These are phyloP conservation scores for Melaleuca alternifolia DNA, from an alignment of 345 rosid species.

Conservation along the genomic window DNA sequence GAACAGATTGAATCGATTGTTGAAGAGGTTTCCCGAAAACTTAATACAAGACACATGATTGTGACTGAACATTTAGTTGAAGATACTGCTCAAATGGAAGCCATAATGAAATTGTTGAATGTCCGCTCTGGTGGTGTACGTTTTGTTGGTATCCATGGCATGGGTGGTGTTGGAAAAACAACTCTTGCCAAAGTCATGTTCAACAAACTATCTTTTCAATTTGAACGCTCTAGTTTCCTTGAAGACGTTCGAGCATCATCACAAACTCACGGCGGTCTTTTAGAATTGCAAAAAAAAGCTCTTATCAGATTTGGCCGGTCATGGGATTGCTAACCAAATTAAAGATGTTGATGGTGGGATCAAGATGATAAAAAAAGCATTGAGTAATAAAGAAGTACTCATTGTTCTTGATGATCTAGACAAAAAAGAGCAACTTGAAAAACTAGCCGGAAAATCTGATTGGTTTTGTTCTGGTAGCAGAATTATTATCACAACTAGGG, in stretches of 20 bases:
- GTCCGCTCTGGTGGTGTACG: not conserved
- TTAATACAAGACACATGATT: not conserved
- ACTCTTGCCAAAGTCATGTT: not conserved
- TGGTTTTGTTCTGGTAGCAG: not conserved
- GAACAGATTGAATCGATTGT: not conserved
- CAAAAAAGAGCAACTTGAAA: not conserved
- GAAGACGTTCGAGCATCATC: not conserved
- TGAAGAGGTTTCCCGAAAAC: not conserved
- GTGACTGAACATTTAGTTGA: not conserved
- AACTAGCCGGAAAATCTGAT: not conserved
- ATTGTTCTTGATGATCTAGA: not conserved
- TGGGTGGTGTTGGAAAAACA: not conserved
- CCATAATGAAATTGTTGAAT: not conserved
- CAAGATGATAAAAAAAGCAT: fast-evolving
- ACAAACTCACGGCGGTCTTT: not conserved
- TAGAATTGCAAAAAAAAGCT: not conserved
- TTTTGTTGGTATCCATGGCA: not conserved
- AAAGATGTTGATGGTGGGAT: not conserved
- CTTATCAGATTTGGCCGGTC: not conserved
- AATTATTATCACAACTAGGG: not conserved
- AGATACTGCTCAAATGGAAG: not conserved
- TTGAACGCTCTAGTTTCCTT: not conserved
- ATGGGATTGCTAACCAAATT: not conserved
- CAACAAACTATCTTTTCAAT: not conserved
- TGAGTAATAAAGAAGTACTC: not conserved